phyloP scores from a whole-genome alignment of 805 yeast species.

The Candida saitoana region DNA sequence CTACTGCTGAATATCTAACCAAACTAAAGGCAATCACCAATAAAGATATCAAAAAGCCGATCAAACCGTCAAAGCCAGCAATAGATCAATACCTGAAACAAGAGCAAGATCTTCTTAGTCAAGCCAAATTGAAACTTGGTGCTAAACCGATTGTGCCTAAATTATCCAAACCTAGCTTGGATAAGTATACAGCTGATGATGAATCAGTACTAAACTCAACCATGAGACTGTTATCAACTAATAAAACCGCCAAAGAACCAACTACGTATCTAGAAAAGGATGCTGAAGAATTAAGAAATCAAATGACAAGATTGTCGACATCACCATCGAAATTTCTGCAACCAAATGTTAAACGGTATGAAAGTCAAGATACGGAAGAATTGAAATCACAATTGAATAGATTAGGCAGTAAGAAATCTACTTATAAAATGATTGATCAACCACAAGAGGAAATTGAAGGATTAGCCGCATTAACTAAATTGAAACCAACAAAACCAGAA shows the following conservation, averaged over 20 bases:
- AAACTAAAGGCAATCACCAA: neutral
- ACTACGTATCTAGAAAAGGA: slow-evolving; percentile 11
- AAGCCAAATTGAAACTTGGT: slow-evolving; percentile 12
- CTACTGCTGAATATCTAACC: neutral
- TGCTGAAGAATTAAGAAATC: slow-evolving; percentile 13
- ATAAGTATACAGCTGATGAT: slow-evolving; percentile 3
- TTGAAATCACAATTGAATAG: slow-evolving; percentile 22
- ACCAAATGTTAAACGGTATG: slow-evolving; percentile 16
- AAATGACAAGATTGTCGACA: slow-evolving; percentile 12
- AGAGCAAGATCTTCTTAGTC: slow-evolving; percentile 15
- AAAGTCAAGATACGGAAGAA: slow-evolving; percentile 18
- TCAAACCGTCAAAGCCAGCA: slow-evolving; percentile 18
- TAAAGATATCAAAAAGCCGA: slow-evolving; percentile 8
- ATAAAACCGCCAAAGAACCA: neutral
- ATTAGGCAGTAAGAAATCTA: slow-evolving; percentile 14
- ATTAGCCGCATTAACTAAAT: slow-evolving; percentile 11
- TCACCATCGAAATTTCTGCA: slow-evolving; percentile 11
- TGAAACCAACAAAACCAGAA: slow-evolving; percentile 13
- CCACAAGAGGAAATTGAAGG: slow-evolving; percentile 14
- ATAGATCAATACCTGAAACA: slow-evolving; percentile 10
- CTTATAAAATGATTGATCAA: slow-evolving; percentile 2
- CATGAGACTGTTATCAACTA: neutral
- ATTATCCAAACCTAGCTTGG: slow-evolving; percentile 5
- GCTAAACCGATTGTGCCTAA: slow-evolving; percentile 1
- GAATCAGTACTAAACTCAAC: neutral